Conservation (phyloP, 2,329 filamentous ascomycete species). For the Metarhizium robertsii region DNA sequence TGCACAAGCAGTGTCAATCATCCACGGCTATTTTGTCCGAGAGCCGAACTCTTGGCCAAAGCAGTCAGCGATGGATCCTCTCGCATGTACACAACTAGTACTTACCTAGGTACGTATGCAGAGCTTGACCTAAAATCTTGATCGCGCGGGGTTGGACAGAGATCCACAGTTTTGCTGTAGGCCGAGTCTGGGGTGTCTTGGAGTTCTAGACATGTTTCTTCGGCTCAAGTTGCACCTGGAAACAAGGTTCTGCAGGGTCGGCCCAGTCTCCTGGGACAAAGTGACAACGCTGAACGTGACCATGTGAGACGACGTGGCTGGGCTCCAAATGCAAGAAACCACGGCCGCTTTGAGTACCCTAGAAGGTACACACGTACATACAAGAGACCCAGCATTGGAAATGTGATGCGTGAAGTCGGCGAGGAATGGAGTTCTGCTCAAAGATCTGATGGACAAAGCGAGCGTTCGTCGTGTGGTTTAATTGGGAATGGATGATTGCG, state of each 20-base stretch:
- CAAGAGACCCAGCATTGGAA: background rate
- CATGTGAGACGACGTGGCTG: background rate
- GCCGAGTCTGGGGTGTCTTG: background rate
- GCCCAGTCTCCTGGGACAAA: conserved; percentile 9
- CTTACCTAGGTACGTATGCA: too few species aligned
- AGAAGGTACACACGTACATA: background rate
- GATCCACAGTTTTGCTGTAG: background rate
- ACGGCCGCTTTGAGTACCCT: background rate
- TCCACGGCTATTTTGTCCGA: background rate
- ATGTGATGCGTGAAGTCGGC: background rate
- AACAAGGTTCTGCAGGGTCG: conserved; percentile 6
- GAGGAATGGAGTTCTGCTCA: background rate
- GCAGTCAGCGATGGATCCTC: background rate
- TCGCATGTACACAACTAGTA: background rate
- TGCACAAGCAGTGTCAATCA: too few species aligned
- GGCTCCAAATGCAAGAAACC: background rate
- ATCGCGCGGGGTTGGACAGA: background rate
- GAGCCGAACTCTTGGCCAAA: background rate
- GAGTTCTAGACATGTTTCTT: background rate
- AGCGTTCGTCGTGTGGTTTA: too few species aligned
- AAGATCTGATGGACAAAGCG: too few species aligned
- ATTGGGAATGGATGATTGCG: too few species aligned
- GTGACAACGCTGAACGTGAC: background rate
- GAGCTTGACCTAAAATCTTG: background rate
- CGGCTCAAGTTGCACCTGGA: conserved; percentile 4